Percentiles rank a stretch among this genome's conserved stretches.
These are phyloP conservation scores for Calonectria hawksworthii DNA, from an alignment of 2,329 filamentous ascomycete genomes.

Conservation along the genomic window DNA sequence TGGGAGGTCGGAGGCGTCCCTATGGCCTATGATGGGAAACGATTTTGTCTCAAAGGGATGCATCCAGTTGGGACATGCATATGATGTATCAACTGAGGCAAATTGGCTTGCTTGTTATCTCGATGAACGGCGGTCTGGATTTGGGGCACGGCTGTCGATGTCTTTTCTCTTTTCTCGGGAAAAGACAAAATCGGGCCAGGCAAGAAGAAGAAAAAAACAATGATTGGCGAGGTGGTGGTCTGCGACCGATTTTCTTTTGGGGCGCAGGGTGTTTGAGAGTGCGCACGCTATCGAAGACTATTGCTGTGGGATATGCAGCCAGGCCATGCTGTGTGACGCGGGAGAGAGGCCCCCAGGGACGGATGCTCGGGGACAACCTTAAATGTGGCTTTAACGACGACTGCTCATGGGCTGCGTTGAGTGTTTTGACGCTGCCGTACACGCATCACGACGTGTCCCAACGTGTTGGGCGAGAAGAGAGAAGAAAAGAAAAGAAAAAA, in stretches of 20 bases:
- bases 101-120: not conserved
- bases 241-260: not conserved
- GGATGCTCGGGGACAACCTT: not conserved
- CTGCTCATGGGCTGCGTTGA: not conserved
- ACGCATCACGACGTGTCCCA: not conserved
- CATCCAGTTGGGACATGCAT: slow-evolving; percentile 8
- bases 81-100: slow-evolving; percentile 13
- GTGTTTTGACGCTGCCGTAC: not conserved
- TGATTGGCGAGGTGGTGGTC: not conserved
- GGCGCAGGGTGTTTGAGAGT: not conserved
- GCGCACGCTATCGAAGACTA: slow-evolving; percentile 2
- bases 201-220: not conserved
- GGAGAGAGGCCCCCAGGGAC: not conserved
- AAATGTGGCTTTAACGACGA: not conserved
- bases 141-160: not conserved
- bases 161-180: slow-evolving; percentile 5
- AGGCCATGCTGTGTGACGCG: not conserved
- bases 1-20: not conserved
- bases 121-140: slow-evolving; percentile 1
- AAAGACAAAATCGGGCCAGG: not conserved
- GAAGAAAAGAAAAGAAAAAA: not conserved
- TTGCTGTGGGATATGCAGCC: slow-evolving; percentile 9
- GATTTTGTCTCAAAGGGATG: slow-evolving; percentile 9
- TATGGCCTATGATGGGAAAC: not conserved
- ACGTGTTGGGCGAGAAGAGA: not conserved